These are phyloP conservation scores for Starmerella roubikii DNA, from an alignment of 805 yeast genomes.

Conservation along the genomic window DNA sequence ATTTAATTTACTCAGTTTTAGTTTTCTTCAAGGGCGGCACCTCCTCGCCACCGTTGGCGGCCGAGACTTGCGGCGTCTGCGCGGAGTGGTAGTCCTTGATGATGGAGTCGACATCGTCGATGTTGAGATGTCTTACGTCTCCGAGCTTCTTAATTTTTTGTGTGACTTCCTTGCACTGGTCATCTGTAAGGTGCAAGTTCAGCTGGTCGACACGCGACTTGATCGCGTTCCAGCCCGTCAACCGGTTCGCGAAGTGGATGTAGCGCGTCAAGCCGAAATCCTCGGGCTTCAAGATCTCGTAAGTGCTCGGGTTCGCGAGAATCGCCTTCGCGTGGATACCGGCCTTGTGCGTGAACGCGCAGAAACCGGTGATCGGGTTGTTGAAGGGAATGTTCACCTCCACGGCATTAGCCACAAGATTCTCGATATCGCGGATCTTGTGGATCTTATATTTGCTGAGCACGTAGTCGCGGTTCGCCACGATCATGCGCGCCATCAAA, in stretches of 20 bases:
- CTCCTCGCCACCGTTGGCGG: conserved; percentile 10
- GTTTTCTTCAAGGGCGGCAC: conserved; percentile 26
- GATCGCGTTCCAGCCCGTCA: conserved; percentile 99
- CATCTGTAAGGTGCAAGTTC: conserved; percentile 77
- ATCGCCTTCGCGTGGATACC: conserved; percentile 99
- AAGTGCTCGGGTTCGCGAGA: conserved; percentile 96
- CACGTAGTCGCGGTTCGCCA: conserved; percentile 94
- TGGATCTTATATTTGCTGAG: conserved; percentile 87
- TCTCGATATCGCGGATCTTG: conserved; percentile 90
- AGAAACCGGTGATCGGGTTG: conserved; percentile 97
- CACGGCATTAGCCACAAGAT: conserved; percentile 91
- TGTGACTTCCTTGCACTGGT: conserved; percentile 90
- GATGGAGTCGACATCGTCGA: conserved; percentile 95
- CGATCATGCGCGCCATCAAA: conserved; percentile 97
- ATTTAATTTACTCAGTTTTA: conserved; percentile 19
- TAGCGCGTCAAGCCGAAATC: conserved; percentile 94
- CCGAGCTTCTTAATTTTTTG: conserved; percentile 86
- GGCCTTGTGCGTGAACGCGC: conserved; percentile 98
- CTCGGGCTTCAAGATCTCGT: conserved; percentile 85
- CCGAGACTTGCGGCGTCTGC: conserved; percentile 18
- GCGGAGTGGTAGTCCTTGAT: conserved; percentile 87
- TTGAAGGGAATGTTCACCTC: conserved; percentile 95
- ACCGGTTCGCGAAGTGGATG: conserved; percentile 93
- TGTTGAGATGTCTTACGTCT: conserved; percentile 83
- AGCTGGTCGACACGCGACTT: conserved; percentile 95